Conservation (phyloP, 179 eudicot genomes). For the Drosera spatulata region DNA sequence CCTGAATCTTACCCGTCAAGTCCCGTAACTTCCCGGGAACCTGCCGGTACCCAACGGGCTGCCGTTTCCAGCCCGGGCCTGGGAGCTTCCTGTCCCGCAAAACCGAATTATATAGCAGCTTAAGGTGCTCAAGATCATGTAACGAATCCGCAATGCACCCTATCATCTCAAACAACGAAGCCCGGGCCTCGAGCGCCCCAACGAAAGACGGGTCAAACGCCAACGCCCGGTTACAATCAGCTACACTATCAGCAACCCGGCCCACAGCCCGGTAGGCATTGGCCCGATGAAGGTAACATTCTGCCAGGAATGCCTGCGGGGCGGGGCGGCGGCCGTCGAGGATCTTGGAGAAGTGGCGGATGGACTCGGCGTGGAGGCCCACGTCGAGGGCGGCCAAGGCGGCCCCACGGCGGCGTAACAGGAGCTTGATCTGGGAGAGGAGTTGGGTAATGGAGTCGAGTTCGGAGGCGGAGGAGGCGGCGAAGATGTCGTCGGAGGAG, state of each 20-base stretch:
- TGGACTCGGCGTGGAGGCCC: slow-evolving; percentile 74
- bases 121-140: slow-evolving; percentile 89
- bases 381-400: slow-evolving; percentile 86
- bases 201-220: slow-evolving; percentile 67
- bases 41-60: slow-evolving; percentile 48
- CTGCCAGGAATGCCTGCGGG: slow-evolving; percentile 37
- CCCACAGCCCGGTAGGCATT: slow-evolving; percentile 56
- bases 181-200: slow-evolving; percentile 48
- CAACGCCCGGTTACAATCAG: slow-evolving; percentile 70
- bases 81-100: slow-evolving; percentile 72
- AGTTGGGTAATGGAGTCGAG: slow-evolving; percentile 55
- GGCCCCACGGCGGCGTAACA: slow-evolving; percentile 79
- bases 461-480: slow-evolving; percentile 40
- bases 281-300: slow-evolving; percentile 52
- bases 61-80: slow-evolving; percentile 80
- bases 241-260: slow-evolving; percentile 63
- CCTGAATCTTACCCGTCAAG: slow-evolving; percentile 50
- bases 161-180: slow-evolving; percentile 58
- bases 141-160: slow-evolving; percentile 76
- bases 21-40: slow-evolving; percentile 61
- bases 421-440: slow-evolving; percentile 73
- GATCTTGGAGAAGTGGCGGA: slow-evolving; percentile 85
- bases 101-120: slow-evolving; percentile 62
- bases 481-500: slow-evolving; percentile 77
- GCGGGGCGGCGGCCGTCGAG: slow-evolving; percentile 83